These are phyloP conservation scores for Petunia secreta DNA, from an alignment of 257 asterid genomes.

Conservation along the genomic window DNA sequence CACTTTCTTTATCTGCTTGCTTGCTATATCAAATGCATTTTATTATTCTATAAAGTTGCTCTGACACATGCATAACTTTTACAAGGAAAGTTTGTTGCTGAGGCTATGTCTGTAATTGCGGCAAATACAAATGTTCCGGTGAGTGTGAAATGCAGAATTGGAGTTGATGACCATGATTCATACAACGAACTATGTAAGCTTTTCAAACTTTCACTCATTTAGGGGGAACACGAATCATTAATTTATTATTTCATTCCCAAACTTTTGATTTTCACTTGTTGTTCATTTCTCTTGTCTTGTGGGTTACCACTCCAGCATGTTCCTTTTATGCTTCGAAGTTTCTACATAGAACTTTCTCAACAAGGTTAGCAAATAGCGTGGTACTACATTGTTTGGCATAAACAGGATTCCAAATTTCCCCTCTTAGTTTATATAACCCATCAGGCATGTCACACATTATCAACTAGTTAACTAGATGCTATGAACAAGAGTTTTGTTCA, in stretches of 20 bases:
- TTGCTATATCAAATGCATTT: background rate
- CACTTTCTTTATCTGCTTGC: too few relatives aligned
- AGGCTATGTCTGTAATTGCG: constrained; percentile 92
- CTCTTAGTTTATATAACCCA: background rate
- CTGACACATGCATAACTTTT: constrained; percentile 49
- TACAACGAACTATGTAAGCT: constrained; percentile 90
- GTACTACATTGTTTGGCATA: constrained; percentile 11
- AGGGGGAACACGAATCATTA: background rate
- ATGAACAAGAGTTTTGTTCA: background rate
- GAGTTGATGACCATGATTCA: constrained; percentile 88
- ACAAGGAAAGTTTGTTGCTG: constrained; percentile 94
- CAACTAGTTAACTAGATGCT: background rate
- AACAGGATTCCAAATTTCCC: background rate
- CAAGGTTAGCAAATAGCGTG: background rate
- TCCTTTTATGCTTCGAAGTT: background rate
- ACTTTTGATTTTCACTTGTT: background rate
- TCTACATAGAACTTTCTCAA: background rate
- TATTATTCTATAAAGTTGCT: constrained; percentile 32
- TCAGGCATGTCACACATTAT: background rate
- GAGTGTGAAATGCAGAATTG: constrained; percentile 94
- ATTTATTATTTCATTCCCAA: background rate
- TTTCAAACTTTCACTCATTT: constrained; percentile 22
- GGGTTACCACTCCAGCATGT: background rate
- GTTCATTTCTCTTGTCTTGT: background rate
- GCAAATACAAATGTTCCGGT: constrained; percentile 92